Conservation (phyloP, 257 asterid genomes). For the Anisodus acutangulus region DNA sequence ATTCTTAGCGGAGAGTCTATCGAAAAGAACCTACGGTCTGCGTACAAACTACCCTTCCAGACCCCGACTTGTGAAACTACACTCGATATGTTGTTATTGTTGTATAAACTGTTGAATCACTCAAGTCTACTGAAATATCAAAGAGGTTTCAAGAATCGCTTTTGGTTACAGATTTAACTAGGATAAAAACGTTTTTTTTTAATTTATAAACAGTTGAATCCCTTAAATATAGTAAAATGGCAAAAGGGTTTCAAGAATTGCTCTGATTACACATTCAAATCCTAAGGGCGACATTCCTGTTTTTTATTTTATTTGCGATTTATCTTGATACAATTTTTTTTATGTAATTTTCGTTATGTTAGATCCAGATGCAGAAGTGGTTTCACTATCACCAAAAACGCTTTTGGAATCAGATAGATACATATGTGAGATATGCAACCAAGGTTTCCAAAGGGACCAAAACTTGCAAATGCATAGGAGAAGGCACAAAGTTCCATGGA, state of each 20-base stretch:
- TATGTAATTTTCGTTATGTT: not conserved
- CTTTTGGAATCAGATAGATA: constrained; percentile 40
- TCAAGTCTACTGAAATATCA: not conserved
- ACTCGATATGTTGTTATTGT: not conserved
- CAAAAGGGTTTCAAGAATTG: too few relatives aligned
- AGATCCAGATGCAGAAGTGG: constrained; percentile 42
- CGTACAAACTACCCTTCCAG: not conserved
- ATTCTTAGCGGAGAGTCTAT: too few relatives aligned
- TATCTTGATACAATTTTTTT: not conserved
- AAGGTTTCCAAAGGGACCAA: constrained; percentile 44
- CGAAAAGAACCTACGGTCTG: too few relatives aligned
- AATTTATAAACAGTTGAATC: not conserved
- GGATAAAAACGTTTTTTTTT: not conserved
- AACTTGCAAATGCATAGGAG: constrained; percentile 43
- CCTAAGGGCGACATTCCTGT: not conserved
- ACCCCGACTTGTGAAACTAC: constrained; percentile 22
- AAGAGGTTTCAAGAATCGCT: not conserved
- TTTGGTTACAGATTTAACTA: not conserved
- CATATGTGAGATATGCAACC: constrained; percentile 40
- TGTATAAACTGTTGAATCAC: not conserved
- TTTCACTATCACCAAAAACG: constrained; percentile 37
- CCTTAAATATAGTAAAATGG: too few relatives aligned
- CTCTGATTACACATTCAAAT: not conserved
- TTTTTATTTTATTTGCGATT: not conserved
- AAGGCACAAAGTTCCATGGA: constrained; percentile 40